phyloP scores from a whole-genome alignment of 805 yeast genomes.

The Wickerhamomyces tratensis region DNA sequence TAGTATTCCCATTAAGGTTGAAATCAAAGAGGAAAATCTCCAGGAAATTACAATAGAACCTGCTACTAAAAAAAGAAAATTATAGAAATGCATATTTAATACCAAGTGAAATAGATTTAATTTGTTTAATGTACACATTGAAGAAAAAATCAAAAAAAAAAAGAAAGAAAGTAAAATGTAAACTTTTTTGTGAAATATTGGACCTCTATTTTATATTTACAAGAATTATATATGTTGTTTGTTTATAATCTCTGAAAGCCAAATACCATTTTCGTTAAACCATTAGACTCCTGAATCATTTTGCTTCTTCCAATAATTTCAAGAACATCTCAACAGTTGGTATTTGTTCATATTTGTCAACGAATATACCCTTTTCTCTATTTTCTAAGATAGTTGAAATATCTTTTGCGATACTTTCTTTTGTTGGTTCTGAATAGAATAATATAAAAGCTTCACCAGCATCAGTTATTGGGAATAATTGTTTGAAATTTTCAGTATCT shows the following conservation, averaged over 20 bases:
- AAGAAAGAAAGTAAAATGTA: slow-evolving; percentile 1
- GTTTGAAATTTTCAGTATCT: slow-evolving; percentile 34
- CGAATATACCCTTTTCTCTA: slow-evolving; percentile 28
- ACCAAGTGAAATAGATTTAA: too few species aligned
- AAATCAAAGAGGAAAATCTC: slow-evolving; percentile 1
- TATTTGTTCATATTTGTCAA: slow-evolving; percentile 25
- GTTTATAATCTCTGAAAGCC: too few species aligned
- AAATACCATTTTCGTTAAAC: too few species aligned
- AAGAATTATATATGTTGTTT: neutral
- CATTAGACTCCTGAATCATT: too few species aligned
- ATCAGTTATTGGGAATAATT: slow-evolving; percentile 16
- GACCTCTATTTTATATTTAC: neutral
- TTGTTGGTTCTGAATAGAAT: slow-evolving; percentile 35
- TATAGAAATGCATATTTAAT: too few species aligned
- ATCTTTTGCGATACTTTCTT: slow-evolving; percentile 30
- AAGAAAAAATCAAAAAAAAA: slow-evolving; percentile 6
- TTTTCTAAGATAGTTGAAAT: slow-evolving; percentile 32
- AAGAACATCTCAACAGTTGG: slow-evolving; percentile 22
- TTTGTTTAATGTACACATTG: neutral
- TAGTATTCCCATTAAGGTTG: slow-evolving; percentile 12
- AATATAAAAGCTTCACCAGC: slow-evolving; percentile 37
- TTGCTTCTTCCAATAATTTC: slow-evolving; percentile 7
- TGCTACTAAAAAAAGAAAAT: too few species aligned
- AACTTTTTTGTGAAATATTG: neutral
- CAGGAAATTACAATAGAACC: too few species aligned